These are phyloP conservation scores for Pisolithus thermaeus DNA, from an alignment of 1,284 basidiomycete genomes.

Conservation along the genomic window DNA sequence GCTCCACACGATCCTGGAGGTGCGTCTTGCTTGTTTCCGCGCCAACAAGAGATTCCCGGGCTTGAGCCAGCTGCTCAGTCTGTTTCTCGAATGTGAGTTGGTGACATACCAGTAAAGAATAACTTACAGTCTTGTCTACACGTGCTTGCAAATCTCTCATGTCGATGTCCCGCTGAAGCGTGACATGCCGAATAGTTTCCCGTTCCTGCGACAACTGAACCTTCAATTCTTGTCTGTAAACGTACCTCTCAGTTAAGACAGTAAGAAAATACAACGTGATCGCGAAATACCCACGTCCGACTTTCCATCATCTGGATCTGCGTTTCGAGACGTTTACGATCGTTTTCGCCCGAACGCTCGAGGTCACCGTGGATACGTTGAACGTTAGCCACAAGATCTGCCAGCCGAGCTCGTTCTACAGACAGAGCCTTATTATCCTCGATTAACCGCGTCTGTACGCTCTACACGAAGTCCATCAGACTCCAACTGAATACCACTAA, in stretches of 20 bases:
- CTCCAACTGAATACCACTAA: background rate
- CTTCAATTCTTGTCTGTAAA: constrained; percentile 65
- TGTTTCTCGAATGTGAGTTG: constrained; percentile 25
- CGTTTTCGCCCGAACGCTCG: constrained; percentile 77
- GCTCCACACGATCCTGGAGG: constrained; percentile 71
- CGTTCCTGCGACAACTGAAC: constrained; percentile 75
- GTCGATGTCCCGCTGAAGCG: constrained; percentile 79
- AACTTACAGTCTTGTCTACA: constrained; percentile 66
- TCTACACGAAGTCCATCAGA: constrained; percentile 35
- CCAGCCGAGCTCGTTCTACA: constrained; percentile 77
- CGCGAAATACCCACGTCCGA: constrained; percentile 54
- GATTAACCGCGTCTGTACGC: constrained; percentile 70
- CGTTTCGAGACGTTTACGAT: constrained; percentile 72
- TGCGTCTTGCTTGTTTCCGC: constrained; percentile 81
- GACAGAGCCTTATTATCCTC: constrained; percentile 81
- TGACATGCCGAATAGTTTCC: constrained; percentile 66
- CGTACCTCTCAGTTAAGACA: constrained; percentile 1
- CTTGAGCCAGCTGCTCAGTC: constrained; percentile 62
- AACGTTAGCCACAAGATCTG: constrained; percentile 82
- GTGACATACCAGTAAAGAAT: background rate
- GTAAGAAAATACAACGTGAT: background rate
- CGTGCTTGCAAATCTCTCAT: constrained; percentile 68
- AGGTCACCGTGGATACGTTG: constrained; percentile 87
- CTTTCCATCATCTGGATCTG: constrained; percentile 75
- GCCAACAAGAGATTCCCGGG: constrained; percentile 67